Percentiles rank a stretch among this genome's conserved stretches.
These are phyloP conservation scores for Fusarium sp. DNA, from an alignment of 2,329 filamentous ascomycete species.

Conservation along the genomic window DNA sequence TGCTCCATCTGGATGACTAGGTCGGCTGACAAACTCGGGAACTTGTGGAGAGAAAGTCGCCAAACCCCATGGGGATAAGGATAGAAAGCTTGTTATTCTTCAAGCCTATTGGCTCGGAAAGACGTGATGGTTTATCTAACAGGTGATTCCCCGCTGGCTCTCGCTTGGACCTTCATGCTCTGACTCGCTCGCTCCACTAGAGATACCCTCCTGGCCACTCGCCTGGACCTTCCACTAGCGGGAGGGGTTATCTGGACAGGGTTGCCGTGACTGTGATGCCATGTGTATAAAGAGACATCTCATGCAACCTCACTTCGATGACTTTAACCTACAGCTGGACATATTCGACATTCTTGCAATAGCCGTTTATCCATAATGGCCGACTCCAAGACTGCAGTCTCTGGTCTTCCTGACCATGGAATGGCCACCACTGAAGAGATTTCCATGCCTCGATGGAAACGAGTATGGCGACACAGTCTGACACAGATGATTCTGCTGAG, in stretches of 20 bases:
- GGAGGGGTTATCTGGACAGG: neutral
- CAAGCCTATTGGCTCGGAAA: neutral
- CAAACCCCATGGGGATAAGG: neutral
- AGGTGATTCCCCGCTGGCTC: neutral
- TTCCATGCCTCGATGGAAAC: conserved; percentile 7
- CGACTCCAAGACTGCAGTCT: conserved; percentile 5
- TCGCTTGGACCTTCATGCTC: conserved; percentile 13
- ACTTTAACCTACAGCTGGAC: neutral
- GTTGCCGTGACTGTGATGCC: neutral
- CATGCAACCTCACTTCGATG: neutral
- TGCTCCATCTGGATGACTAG: neutral
- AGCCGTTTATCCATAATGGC: neutral
- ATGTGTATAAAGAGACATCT: neutral
- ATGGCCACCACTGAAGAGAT: neutral
- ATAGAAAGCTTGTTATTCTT: neutral
- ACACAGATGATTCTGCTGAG: conserved; percentile 16
- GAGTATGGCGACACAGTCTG: conserved; percentile 12
- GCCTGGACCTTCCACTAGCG: conserved; percentile 5
- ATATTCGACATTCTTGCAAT: neutral
- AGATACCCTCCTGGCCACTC: neutral
- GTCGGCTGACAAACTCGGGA: neutral
- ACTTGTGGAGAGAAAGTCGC: neutral
- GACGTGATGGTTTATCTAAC: neutral
- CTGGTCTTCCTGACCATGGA: neutral
- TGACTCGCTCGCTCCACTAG: neutral